phyloP scores from a whole-genome alignment of 148 eudicot genomes.

The Vaccinium darrowii region DNA sequence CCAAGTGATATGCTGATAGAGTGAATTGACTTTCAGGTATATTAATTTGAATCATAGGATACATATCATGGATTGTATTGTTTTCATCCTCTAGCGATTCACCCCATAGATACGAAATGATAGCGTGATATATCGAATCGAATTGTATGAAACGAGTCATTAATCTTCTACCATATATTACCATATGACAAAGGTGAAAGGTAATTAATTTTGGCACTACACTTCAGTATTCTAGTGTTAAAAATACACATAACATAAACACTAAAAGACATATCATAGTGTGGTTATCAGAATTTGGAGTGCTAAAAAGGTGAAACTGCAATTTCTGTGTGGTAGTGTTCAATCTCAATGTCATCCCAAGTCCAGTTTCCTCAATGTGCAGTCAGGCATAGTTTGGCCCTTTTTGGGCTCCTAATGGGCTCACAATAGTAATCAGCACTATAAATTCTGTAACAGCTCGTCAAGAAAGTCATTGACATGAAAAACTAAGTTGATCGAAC shows the following conservation, averaged over 20 bases:
- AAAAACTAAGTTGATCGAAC: neutral
- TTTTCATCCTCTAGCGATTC: neutral
- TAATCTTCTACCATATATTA: too few relatives aligned
- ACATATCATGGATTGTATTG: neutral
- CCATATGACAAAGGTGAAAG: too few relatives aligned
- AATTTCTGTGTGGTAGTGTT: neutral
- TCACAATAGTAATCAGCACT: neutral
- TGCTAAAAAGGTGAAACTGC: neutral
- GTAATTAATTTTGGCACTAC: too few relatives aligned
- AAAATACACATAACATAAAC: too few relatives aligned
- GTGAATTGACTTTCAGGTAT: neutral
- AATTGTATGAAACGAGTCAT: neutral
- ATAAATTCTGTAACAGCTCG: neutral
- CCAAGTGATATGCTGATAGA: neutral
- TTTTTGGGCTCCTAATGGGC: neutral
- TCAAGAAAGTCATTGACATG: neutral
- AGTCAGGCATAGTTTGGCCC: neutral
- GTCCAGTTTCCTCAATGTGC: neutral
- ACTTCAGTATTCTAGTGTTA: too few relatives aligned
- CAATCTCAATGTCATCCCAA: neutral
- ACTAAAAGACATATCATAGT: too few relatives aligned
- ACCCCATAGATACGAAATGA: neutral
- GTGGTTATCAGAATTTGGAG: too few relatives aligned
- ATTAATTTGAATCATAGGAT: neutral
- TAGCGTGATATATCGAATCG: neutral